phyloP scores from a whole-genome alignment of 148 eudicot genomes.

The Salicornia ramosissima region DNA sequence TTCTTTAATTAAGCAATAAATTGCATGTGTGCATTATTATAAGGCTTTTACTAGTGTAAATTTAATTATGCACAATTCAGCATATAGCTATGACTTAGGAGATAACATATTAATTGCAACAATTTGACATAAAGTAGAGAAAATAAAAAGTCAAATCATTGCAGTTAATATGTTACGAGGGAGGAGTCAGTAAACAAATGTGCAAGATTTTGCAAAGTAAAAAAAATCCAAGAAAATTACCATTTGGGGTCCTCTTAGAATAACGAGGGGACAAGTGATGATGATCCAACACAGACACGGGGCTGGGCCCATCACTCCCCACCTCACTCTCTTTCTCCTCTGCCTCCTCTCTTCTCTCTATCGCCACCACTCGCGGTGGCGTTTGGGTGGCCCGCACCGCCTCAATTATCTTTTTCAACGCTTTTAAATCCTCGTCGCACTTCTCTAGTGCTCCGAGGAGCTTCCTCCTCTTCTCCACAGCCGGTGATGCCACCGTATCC shows the following conservation, averaged over 20 bases:
- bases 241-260: slow-evolving; percentile 11
- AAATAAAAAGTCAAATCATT: too few relatives aligned
- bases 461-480: slow-evolving; percentile 50
- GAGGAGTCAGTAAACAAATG: too few relatives aligned
- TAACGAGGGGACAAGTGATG: slow-evolving; percentile 12
- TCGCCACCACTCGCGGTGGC: slow-evolving; percentile 18
- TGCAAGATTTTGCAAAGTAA: too few relatives aligned
- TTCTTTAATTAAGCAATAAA: too few relatives aligned
- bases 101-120: neutral
- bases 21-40: too few relatives aligned
- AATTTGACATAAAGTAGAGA: neutral
- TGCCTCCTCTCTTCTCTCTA: slow-evolving; percentile 8
- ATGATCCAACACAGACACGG: slow-evolving; percentile 44
- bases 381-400: slow-evolving; percentile 29
- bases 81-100: too few relatives aligned
- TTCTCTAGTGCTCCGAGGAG: slow-evolving; percentile 64
- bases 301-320: slow-evolving; percentile 38
- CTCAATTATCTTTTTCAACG: slow-evolving; percentile 49
- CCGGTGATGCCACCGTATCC: slow-evolving; percentile 5
- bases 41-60: too few relatives aligned
- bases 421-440: slow-evolving; percentile 70
- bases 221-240: slow-evolving; percentile 1
- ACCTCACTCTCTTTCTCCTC: slow-evolving; percentile 14
- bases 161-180: too few relatives aligned
- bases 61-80: too few relatives aligned